Conservation (phyloP, 1,284 basidiomycete species). For the Cerrena zonata region DNA sequence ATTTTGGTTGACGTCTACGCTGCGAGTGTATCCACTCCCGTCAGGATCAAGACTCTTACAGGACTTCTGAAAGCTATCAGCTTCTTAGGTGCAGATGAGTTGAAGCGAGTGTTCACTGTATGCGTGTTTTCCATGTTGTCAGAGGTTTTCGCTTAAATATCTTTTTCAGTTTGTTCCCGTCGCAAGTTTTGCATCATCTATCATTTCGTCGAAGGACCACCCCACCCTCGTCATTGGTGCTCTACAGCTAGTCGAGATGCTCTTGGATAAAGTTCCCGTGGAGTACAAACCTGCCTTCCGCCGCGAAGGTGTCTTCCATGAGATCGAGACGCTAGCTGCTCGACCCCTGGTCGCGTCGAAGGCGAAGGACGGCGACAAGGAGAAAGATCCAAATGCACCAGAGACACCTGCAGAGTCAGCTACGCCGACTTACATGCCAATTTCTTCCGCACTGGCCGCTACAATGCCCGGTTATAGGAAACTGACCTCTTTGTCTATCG, state of each 20-base stretch:
- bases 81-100: conserved; percentile 72
- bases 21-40: conserved; percentile 81
- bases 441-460: conserved; percentile 32
- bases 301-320: conserved; percentile 90
- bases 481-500: conserved; percentile 55
- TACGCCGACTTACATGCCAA: conserved; percentile 26
- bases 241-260: conserved; percentile 84
- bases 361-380: conserved; percentile 48
- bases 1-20: conserved; percentile 93
- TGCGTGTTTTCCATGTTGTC: conserved; percentile 19
- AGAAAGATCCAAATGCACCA: conserved; percentile 38
- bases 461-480: conserved; percentile 64
- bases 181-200: conserved; percentile 86
- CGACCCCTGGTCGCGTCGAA: conserved; percentile 54
- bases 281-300: conserved; percentile 84
- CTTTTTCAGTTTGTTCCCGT: conserved; percentile 75
- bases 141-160: conserved; percentile 8
- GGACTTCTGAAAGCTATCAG: conserved; percentile 84
- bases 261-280: conserved; percentile 74
- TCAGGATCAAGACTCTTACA: conserved; percentile 81
- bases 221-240: conserved; percentile 79
- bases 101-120: conserved; percentile 74
- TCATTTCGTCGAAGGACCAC: conserved; percentile 86
- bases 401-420: conserved; percentile 32
- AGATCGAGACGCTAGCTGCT: conserved; percentile 72